Conservation (phyloP, 257 asterid genomes). For the Fraxinus anomala region DNA sequence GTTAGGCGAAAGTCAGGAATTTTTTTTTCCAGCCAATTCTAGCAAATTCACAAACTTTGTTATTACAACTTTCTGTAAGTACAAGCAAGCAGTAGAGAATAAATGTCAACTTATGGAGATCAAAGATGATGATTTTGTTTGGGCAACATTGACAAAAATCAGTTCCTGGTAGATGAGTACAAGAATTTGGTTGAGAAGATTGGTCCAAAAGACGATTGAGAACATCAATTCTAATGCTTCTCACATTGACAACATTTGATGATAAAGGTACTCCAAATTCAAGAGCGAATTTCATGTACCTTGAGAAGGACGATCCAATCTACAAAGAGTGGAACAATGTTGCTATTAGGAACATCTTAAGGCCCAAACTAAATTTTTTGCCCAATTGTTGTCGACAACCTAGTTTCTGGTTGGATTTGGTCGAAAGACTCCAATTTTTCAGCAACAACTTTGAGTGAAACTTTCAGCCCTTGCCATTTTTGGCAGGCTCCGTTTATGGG, state of each 20-base stretch:
- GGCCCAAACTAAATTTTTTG: neutral
- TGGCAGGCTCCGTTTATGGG: neutral
- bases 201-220: neutral
- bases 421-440: neutral
- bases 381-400: neutral
- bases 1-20: neutral
- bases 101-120: neutral
- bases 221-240: neutral
- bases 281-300: neutral
- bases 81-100: neutral
- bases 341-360: neutral
- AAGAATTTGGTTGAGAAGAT: neutral
- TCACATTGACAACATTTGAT: neutral
- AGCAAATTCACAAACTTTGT: neutral
- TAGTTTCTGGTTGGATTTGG: neutral
- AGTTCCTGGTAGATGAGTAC: neutral
- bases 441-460: neutral
- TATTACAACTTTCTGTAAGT: neutral
- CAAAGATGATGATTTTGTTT: neutral
- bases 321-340: no score
- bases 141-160: neutral
- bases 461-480: neutral
- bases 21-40: neutral
- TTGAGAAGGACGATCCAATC: neutral
- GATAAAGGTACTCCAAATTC: neutral